Base-by-base conservation (phyloP, 306 rosid genomes). In the Rosa persica region DNA sequence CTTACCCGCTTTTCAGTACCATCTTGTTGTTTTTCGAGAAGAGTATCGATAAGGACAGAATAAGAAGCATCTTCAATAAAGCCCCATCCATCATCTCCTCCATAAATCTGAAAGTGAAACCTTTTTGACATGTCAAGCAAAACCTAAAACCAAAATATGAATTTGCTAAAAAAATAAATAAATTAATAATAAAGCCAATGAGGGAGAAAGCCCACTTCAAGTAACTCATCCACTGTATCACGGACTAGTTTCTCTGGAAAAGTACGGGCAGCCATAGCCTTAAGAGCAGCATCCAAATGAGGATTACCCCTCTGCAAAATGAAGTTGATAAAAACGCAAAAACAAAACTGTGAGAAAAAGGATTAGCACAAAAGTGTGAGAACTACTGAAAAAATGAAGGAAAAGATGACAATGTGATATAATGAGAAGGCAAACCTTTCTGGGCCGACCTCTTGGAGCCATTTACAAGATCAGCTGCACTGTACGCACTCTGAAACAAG, bases 41-140 rank as follows among this genome's bases (percentile, higher is more conserved):
- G 54, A 5, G 27, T 10, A 19, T 75, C 70, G 2, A 60, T 17
- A n/a, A 44, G 70, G 22, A 43, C 52, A 2, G 40, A 57, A 36
- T 75, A 75, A 75, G 60, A 60, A 9, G 25, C 46, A 17, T 60
- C 78, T 58, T 61, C 44, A 8, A 75, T 75, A 27, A 61, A 75
- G 8, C 3, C n/a, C 70, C 78, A 75, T 0, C 70, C 78, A 13
- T 60, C 30, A n/a, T 40, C 6, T 43, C 78, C 78, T 15, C 60
- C 70, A 58, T 75, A 60, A 43, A 27, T 27, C 44, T 75, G 67
- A 61, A 27, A 61, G 19, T 2, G 0, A 60, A 61, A 25, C 67
- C 67, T 9, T 27, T 61, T 25, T 61, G 20, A 27, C 19, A 27
- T 61, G 67, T 12, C 67, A 61, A 27, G 67, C 67, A 30, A 1